A percentile compares a stretch with the other conserved stretches of the same genome.
phyloP scores from a whole-genome alignment of 495 filamentous ascomycete species.

The Lophium mytilinum region DNA sequence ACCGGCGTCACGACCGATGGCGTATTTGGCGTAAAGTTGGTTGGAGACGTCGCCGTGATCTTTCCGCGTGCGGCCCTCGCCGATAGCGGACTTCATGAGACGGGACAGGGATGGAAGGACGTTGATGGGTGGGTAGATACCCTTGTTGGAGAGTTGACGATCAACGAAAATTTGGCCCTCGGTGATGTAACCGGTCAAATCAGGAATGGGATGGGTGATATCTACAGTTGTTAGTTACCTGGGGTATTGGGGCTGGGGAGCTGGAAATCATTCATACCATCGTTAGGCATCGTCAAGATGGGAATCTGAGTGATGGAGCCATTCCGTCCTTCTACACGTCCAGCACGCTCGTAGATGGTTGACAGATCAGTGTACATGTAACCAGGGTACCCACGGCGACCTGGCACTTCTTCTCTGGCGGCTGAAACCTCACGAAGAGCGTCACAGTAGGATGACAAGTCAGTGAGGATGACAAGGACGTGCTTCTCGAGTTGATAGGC shows the following conservation, averaged over 20 bases:
- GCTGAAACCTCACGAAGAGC: constrained; percentile 97
- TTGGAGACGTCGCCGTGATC: constrained; percentile 98
- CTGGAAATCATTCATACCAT: constrained; percentile 45
- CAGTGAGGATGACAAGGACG: constrained; percentile 95
- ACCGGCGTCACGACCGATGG: constrained; percentile 86
- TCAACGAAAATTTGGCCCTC: constrained; percentile 98
- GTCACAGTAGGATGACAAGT: constrained; percentile 97
- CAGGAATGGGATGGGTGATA: constrained; percentile 98
- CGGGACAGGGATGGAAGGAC: constrained; percentile 96
- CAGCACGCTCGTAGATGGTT: constrained; percentile 98
- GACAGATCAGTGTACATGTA: constrained; percentile 99
- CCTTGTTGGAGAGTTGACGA: constrained; percentile 89
- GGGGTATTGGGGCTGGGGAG: not conserved
- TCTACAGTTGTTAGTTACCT: constrained; percentile 41
- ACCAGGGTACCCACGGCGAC: constrained; percentile 98
- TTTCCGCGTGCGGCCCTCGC: constrained; percentile 87
- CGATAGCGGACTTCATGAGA: constrained; percentile 99
- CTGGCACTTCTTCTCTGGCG: constrained; percentile 97
- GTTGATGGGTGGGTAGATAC: constrained; percentile 98
- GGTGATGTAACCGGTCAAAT: constrained; percentile 97
- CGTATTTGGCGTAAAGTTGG: constrained; percentile 99
- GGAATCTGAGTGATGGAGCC: constrained; percentile 99
- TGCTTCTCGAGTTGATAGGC: constrained; percentile 99
- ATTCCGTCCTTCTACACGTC: constrained; percentile 94
- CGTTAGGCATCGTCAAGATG: constrained; percentile 99